Evolutionary conservation across 1,139 yeast genomes (phyloP).

Genomic region (Petasospora fabianii): DNA sequence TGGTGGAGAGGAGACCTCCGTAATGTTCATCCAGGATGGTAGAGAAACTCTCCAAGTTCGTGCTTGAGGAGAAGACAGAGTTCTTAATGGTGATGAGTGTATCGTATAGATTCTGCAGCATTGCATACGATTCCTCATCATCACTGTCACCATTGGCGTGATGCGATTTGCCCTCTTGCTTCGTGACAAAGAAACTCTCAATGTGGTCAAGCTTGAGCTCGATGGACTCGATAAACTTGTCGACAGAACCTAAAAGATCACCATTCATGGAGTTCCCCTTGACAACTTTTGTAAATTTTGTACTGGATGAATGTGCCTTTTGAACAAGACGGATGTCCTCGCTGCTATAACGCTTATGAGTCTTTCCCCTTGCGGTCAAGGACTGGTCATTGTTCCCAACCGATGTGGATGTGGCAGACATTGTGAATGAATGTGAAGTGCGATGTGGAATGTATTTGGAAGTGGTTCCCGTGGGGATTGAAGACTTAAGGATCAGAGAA

Average conservation of each 20-base stretch:
- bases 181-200: conserved; percentile 42
- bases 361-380: background rate
- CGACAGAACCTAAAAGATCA: conserved; percentile 47
- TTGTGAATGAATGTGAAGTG: background rate
- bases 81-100: conserved; percentile 28
- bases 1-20: conserved; percentile 39
- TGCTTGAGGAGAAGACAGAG: conserved; percentile 21
- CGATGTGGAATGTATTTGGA: background rate
- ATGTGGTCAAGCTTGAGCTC: conserved; percentile 50
- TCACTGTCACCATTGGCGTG: too few species aligned
- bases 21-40: conserved; percentile 54
- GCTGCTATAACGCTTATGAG: conserved; percentile 18
- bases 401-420: conserved; percentile 6
- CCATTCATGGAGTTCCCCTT: conserved; percentile 41
- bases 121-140: conserved; percentile 21
- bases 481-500: background rate
- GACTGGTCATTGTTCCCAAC: background rate
- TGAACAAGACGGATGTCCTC: conserved; percentile 22
- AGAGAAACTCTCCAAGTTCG: conserved; percentile 44
- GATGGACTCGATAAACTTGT: conserved; percentile 48
- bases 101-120: conserved; percentile 28
- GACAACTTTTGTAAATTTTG: conserved; percentile 22
- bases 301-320: conserved; percentile 25
- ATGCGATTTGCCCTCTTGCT: too few species aligned
- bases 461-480: background rate